Evolutionary conservation across 1,284 basidiomycete genomes (phyloP).

Genomic region (Chalciporus sp.): DNA sequence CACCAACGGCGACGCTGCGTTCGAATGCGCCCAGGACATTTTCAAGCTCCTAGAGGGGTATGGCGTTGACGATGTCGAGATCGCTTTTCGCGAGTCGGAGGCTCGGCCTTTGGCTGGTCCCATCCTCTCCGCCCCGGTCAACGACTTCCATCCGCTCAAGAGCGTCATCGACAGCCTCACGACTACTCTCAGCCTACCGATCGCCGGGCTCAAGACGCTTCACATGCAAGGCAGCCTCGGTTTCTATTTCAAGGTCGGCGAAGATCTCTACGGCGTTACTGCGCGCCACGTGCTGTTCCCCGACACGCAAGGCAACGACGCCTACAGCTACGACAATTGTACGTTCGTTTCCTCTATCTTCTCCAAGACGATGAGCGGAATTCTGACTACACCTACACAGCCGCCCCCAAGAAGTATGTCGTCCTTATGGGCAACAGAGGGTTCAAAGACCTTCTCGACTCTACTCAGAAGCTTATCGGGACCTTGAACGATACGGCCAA

Average conservation of each 20-base stretch:
- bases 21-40: conserved; percentile 18
- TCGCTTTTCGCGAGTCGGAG: conserved; percentile 30
- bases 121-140: conserved; percentile 34
- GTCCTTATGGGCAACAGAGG: conserved; percentile 39
- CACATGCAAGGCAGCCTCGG: conserved; percentile 39
- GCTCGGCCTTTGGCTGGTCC: conserved; percentile 26
- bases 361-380: conserved; percentile 24
- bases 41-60: conserved; percentile 17
- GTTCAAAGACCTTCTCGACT: conserved; percentile 35
- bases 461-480: conserved; percentile 37
- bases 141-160: conserved; percentile 33
- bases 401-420: conserved; percentile 39
- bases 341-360: conserved; percentile 23
- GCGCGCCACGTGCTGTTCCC: conserved; percentile 38
- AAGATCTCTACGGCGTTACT: conserved; percentile 39
- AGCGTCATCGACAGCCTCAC: conserved; percentile 38
- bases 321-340: conserved; percentile 33
- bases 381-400: conserved; percentile 32
- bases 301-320: conserved; percentile 23
- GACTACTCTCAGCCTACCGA: conserved; percentile 38
- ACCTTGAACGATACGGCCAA: conserved; percentile 21
- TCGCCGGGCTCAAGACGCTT: conserved; percentile 32
- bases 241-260: conserved; percentile 37
- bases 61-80: conserved; percentile 28
- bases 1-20: conserved; percentile 22